Evolutionary conservation across 768 basidiomycete genomes (phyloP).

Genomic region (Xerocomus potaroensis): DNA sequence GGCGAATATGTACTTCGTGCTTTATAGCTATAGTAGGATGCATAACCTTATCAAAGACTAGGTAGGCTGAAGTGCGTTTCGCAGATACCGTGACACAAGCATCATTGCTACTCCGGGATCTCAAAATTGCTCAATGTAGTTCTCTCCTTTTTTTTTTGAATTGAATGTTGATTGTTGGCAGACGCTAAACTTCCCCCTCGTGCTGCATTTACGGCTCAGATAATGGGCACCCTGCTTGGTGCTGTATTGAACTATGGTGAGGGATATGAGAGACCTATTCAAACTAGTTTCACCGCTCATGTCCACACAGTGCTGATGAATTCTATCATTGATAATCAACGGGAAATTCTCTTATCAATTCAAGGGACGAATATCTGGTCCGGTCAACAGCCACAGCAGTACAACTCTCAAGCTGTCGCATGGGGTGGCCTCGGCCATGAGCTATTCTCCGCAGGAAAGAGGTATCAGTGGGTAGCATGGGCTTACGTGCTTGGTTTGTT

Average conservation of each 20-base stretch:
- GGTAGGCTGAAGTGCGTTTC: conserved; percentile 30
- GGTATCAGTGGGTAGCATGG: conserved; percentile 42
- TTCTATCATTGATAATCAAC: conserved; percentile 48
- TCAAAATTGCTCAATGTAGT: conserved; percentile 40
- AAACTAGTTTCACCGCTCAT: conserved; percentile 42
- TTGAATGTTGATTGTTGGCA: conserved; percentile 33
- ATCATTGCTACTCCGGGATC: conserved; percentile 48
- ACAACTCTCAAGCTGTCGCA: conserved; percentile 33
- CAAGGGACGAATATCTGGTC: conserved; percentile 45
- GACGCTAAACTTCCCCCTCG: conserved; percentile 62
- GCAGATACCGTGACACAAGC: conserved; percentile 52
- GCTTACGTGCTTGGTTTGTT: conserved; percentile 31
- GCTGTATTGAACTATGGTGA: conserved; percentile 44
- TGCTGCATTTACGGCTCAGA: conserved; percentile 58
- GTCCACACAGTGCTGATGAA: conserved; percentile 44
- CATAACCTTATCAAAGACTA: conserved; percentile 31
- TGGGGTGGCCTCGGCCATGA: conserved; percentile 40
- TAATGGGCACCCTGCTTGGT: conserved; percentile 30
- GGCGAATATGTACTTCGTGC: conserved; percentile 40
- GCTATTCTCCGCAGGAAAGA: conserved; percentile 28
- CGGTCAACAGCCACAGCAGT: conserved; percentile 29
- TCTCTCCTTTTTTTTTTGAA: conserved; percentile 24
- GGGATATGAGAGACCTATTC: conserved; percentile 40
- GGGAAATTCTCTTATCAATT: conserved; percentile 48
- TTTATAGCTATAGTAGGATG: conserved; percentile 45